Conservation (phyloP, 805 yeast genomes). For the Lipomyces anomalus region DNA sequence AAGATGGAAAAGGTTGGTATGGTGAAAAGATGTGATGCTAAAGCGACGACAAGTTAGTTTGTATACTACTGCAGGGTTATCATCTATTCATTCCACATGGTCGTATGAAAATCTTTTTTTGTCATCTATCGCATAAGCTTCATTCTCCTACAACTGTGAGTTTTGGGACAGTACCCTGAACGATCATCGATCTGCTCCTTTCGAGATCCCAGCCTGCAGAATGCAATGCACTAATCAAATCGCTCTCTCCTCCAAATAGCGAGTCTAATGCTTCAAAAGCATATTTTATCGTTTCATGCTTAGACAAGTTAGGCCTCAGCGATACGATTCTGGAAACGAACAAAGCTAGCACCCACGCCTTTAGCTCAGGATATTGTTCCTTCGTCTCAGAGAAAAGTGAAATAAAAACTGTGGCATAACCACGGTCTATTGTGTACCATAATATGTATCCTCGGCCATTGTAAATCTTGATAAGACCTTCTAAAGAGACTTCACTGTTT, state of each 20-base stretch:
- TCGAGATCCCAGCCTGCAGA: slow-evolving; percentile 13
- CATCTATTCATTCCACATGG: no score
- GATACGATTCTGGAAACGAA: slow-evolving; percentile 22
- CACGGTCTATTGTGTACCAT: slow-evolving; percentile 18
- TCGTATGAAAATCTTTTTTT: no score
- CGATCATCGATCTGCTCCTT: slow-evolving; percentile 19
- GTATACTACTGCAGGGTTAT: no score
- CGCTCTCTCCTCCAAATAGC: no score
- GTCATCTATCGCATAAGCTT: no score
- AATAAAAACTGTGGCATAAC: slow-evolving; percentile 20
- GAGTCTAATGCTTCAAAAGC: no score
- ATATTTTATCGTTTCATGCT: no score
- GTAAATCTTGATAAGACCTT: slow-evolving; percentile 25
- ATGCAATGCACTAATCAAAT: slow-evolving; percentile 7
- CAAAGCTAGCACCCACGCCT: slow-evolving; percentile 33
- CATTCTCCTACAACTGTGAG: no score
- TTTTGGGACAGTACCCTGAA: slow-evolving; percentile 12
- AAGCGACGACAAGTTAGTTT: no score
- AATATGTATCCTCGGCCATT: slow-evolving; percentile 25
- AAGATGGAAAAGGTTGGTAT: not conserved
- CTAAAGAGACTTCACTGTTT: slow-evolving; percentile 12
- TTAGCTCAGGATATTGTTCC: slow-evolving; percentile 16
- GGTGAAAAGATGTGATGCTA: no score
- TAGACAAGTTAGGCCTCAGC: no score
- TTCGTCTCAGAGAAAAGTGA: slow-evolving; percentile 18